phyloP scores from a whole-genome alignment of 495 filamentous ascomycete species.

The Amniculicola lignicola region DNA sequence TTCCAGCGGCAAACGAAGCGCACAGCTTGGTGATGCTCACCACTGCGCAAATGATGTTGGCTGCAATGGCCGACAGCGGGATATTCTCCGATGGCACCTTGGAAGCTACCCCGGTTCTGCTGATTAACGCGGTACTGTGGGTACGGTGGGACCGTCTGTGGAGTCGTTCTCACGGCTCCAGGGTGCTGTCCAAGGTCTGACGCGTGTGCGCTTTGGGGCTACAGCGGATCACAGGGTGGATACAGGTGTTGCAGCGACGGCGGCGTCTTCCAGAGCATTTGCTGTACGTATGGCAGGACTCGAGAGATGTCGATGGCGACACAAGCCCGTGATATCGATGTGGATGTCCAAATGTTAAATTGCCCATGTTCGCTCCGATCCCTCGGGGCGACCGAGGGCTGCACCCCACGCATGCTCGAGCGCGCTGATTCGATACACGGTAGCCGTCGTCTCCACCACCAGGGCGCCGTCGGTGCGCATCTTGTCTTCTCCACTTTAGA shows the following conservation, averaged over 20 bases:
- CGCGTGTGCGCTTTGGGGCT: not conserved
- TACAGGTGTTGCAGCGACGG: not conserved
- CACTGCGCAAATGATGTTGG: no score
- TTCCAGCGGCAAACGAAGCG: no score
- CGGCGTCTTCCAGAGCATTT: constrained; percentile 2
- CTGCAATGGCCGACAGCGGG: no score
- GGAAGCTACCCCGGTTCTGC: no score
- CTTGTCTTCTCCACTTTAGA: constrained; percentile 24
- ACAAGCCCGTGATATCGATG: not conserved
- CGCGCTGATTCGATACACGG: constrained; percentile 3
- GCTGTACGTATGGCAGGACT: constrained; percentile 9
- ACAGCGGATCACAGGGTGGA: not conserved
- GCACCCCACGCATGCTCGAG: constrained; percentile 8
- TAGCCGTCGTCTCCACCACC: not conserved
- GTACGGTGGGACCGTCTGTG: not conserved
- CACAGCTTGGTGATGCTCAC: no score
- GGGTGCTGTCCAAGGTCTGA: no score
- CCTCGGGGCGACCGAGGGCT: not conserved
- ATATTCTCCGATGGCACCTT: no score
- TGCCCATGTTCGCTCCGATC: not conserved
- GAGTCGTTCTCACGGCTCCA: not conserved
- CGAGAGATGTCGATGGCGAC: not conserved
- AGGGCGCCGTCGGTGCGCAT: constrained; percentile 1
- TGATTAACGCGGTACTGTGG: no score
- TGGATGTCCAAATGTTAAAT: not conserved